A percentile compares a stretch with the other conserved stretches of the same genome.
phyloP scores from a whole-genome alignment of 441 rosid species.

The Croton laevigatus region DNA sequence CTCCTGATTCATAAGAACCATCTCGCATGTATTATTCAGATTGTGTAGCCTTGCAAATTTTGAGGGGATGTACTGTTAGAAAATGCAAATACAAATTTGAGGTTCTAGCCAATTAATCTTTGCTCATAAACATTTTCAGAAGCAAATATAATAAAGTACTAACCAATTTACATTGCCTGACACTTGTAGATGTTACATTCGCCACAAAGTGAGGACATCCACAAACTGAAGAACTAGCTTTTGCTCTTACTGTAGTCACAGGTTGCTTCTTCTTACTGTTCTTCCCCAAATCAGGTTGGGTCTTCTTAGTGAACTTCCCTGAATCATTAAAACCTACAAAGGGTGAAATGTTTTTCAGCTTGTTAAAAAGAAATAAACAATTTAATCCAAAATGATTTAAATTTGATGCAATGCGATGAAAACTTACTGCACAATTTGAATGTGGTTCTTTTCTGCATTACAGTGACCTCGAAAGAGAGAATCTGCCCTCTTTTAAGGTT shows the following conservation, averaged over 20 bases:
- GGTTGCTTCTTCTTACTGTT: conserved; percentile 1
- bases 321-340: neutral
- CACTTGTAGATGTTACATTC: neutral
- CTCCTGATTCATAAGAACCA: conserved; percentile 8
- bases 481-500: conserved; percentile 10
- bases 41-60: conserved; percentile 3
- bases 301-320: neutral
- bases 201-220: conserved; percentile 5
- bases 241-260: neutral
- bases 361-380: neutral
- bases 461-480: conserved; percentile 7
- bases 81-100: neutral
- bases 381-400: neutral
- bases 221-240: neutral
- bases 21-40: neutral
- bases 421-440: conserved; percentile 17
- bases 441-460: neutral
- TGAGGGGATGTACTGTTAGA: conserved; percentile 15
- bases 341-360: neutral
- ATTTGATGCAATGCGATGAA: neutral
- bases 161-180: neutral
- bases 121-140: neutral
- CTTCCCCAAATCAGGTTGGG: too few relatives aligned
- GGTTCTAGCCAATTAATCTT: neutral
- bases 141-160: neutral